A percentile compares a stretch with the other conserved stretches of the same genome.
These are phyloP conservation scores for Sphaerulina vaccinii DNA, from an alignment of 2,329 filamentous ascomycete species.

Conservation along the genomic window DNA sequence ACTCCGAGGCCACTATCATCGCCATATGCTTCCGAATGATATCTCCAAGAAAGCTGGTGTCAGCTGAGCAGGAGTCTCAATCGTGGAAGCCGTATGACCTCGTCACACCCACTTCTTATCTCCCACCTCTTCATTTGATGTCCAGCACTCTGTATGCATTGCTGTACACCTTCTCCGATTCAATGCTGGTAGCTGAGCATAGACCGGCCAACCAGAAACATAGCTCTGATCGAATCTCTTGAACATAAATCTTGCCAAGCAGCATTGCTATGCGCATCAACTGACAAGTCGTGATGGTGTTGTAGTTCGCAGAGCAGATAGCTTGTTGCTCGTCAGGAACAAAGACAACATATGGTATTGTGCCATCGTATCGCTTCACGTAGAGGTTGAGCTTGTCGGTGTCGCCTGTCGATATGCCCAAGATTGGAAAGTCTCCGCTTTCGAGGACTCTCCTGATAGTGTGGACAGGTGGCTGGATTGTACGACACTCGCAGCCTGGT, in stretches of 20 bases:
- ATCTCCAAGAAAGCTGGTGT: no score
- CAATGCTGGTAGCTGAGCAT: no score
- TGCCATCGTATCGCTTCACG: conserved; percentile 12
- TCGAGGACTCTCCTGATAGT: conserved; percentile 8
- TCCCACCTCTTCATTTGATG: no score
- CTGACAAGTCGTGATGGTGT: conserved; percentile 20
- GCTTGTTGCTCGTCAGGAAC: neutral
- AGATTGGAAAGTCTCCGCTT: conserved; percentile 8
- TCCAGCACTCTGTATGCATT: no score
- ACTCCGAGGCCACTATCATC: no score
- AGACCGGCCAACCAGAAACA: conserved; percentile 20
- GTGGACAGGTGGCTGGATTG: conserved; percentile 9
- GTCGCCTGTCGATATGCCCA: conserved; percentile 15
- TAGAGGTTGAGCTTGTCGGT: conserved; percentile 18
- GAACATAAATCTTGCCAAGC: conserved; percentile 20
- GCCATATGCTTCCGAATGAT: no score
- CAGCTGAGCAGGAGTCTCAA: no score
- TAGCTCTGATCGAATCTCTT: conserved; percentile 17
- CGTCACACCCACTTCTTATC: no score
- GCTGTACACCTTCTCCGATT: no score
- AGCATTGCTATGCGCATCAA: conserved; percentile 17
- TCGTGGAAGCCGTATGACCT: no score
- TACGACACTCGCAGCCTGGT: conserved; percentile 20
- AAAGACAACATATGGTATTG: conserved; percentile 14
- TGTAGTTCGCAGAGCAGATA: conserved; percentile 11